Conservation (phyloP, 169 alveolate species). For the Plasmodium chabaudi region DNA sequence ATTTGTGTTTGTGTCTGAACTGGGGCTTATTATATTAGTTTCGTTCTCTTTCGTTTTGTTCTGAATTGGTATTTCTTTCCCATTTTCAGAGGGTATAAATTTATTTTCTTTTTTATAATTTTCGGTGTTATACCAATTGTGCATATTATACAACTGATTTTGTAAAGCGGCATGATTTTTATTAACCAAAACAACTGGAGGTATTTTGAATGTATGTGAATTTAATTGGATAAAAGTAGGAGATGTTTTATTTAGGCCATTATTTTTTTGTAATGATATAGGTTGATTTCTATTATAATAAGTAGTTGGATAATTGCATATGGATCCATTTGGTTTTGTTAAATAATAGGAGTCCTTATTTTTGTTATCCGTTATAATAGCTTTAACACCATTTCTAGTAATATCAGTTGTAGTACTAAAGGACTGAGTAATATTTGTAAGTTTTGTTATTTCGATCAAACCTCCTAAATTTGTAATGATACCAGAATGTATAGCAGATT, state of each 20-base stretch:
- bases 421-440: conserved; percentile 51
- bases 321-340: conserved; percentile 53
- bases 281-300: conserved; percentile 37
- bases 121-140: conserved; percentile 38
- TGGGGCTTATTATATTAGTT: neutral
- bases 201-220: conserved; percentile 22
- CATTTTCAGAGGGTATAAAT: neutral
- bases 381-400: conserved; percentile 51
- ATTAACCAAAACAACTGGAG: conserved; percentile 50
- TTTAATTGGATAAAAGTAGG: conserved; percentile 46
- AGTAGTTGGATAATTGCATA: conserved; percentile 64
- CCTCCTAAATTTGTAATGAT: conserved; percentile 78
- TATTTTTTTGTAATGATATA: conserved; percentile 11
- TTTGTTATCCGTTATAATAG: conserved; percentile 23
- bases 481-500: conserved; percentile 84
- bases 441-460: conserved; percentile 47
- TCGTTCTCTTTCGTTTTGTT: neutral
- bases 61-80: neutral
- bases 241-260: conserved; percentile 4
- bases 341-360: conserved; percentile 53
- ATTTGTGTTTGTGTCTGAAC: neutral
- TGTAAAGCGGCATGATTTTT: conserved; percentile 59
- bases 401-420: conserved; percentile 30
- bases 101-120: conserved; percentile 20
- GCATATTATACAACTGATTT: conserved; percentile 40